Base-by-base conservation (phyloP, 208 protist species). In the Tritrichomonas foetus region DNA sequence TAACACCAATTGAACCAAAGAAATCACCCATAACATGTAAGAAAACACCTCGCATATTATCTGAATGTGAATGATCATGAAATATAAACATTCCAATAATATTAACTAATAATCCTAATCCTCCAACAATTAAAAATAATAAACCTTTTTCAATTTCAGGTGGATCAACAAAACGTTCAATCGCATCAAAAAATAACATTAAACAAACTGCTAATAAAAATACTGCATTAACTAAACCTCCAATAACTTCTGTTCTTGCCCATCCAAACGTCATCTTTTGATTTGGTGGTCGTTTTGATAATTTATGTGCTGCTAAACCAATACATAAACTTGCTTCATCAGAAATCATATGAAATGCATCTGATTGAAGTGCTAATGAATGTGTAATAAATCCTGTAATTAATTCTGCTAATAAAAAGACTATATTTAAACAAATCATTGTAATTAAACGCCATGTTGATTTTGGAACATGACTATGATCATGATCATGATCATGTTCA, bases 21-120 rank as follows among this genome's bases (percentile, higher is more conserved):
- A 74, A 50, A 93, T 95, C 95, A 33, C 95, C 95, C n/a, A 95
- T 22, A 27, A 95, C 64, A 93, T 95, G 95, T 9, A 95, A 39
- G 39, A 95, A 93, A 25, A 95, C 55, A 27, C 95, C 95, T 64
- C 36, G 27, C 0, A 95, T 47, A 78, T 92, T 95, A 57, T 78
- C 93, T 16, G 33, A 57, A 75, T 94, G 64, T 22, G n/a, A 14
- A 39, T 78, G 66, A 57, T 64, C 92, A 57, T 55, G 44, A 57
- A 78, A 72, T 16, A 78, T 53, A 55, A 89, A 64, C 27, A 93
- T 93, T 64, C 74, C 64, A n/a, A 74, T 30, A 33, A 66, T 30
- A 27, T 80, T 94, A 44, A 84, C 47, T 16, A 89, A 39, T 13
- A 89, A 36, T 16, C 78, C 78, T 16, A 89, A 47, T 5, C 0